phyloP scores from a whole-genome alignment of 1,284 basidiomycete species.

The Cystobasidium slooffiae region DNA sequence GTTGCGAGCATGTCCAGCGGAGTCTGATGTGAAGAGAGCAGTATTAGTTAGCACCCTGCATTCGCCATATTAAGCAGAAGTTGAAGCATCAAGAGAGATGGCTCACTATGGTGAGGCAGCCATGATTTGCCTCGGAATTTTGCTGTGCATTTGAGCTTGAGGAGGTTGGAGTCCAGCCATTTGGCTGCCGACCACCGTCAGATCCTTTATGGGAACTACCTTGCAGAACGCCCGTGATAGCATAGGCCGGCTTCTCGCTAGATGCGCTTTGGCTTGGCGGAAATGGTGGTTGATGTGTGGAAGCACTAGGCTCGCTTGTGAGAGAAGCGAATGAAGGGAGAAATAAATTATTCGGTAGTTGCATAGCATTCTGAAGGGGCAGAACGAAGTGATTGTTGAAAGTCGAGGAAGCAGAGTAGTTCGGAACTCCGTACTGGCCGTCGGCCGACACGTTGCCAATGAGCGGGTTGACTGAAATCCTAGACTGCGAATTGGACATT shows the following conservation, averaged over 20 bases:
- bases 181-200: neutral
- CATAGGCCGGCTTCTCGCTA: neutral
- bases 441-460: neutral
- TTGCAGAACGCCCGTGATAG: neutral
- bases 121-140: too few relatives aligned
- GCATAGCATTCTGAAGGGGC: neutral
- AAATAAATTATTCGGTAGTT: neutral
- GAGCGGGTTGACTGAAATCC: neutral
- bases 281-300: neutral
- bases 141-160: neutral
- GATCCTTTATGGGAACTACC: slow-evolving; percentile 2
- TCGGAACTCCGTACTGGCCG: neutral
- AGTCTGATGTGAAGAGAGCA: neutral
- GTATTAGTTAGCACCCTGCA: neutral
- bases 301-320: neutral
- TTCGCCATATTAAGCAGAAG: neutral
- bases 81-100: too few relatives aligned
- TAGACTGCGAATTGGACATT: neutral
- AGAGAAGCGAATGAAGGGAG: neutral
- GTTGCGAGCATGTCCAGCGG: slow-evolving; percentile 25
- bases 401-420: neutral
- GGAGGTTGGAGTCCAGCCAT: neutral
- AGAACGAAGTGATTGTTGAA: slow-evolving; percentile 2
- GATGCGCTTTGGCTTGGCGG: neutral
- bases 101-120: too few relatives aligned